phyloP scores from a whole-genome alignment of 257 asterid genomes.

The Osmanthus fragrans region DNA sequence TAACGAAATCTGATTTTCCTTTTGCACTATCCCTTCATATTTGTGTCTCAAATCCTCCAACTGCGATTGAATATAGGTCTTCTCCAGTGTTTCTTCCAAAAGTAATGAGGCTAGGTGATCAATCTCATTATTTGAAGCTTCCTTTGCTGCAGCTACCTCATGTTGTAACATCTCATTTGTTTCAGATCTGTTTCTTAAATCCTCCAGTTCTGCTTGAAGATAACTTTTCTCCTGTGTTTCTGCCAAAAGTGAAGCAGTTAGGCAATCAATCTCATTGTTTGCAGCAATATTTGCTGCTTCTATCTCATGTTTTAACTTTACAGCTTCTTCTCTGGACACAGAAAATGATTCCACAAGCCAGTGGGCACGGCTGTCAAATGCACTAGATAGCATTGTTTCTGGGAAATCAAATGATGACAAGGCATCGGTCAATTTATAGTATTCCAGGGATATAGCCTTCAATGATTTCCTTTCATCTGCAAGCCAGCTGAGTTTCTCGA shows the following conservation, averaged over 20 bases:
- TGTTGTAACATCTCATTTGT: conserved; percentile 46
- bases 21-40: conserved; percentile 47
- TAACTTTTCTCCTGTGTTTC: conserved; percentile 62
- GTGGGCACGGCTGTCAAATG: conserved; percentile 42
- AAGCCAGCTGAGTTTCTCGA: conserved; percentile 67
- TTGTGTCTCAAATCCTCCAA: conserved; percentile 48
- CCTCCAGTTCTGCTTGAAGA: conserved; percentile 67
- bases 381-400: conserved; percentile 54
- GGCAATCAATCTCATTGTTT: conserved; percentile 49
- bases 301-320: conserved; percentile 55
- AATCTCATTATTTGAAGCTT: conserved; percentile 52
- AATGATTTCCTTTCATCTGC: conserved; percentile 59
- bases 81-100: conserved; percentile 68
- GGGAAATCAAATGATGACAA: conserved; percentile 59
- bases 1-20: conserved; percentile 39
- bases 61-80: conserved; percentile 51
- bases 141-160: conserved; percentile 53
- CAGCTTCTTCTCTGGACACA: conserved; percentile 57
- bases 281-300: conserved; percentile 55
- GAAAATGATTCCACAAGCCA: conserved; percentile 71
- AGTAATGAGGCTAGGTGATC: conserved; percentile 54
- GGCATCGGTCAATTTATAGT: conserved; percentile 45
- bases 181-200: conserved; percentile 44
- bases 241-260: conserved; percentile 53
- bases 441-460: conserved; percentile 50